phyloP scores from a whole-genome alignment of 257 asterid species.

The Solanum tarijense region DNA sequence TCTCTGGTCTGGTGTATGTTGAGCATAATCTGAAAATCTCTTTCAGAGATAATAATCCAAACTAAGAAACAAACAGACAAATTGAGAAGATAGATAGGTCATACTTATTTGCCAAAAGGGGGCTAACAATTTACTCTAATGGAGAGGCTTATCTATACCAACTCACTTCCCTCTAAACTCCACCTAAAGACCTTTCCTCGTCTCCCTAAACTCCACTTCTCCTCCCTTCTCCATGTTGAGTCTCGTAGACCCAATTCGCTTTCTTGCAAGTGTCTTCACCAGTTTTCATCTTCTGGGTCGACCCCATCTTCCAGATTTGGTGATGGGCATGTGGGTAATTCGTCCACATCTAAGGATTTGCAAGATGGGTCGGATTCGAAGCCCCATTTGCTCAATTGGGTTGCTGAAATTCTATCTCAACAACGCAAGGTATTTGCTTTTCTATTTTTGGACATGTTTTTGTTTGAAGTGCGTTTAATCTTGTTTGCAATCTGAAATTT shows the following conservation, averaged over 20 bases:
- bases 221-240: conserved; percentile 7
- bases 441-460: neutral
- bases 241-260: conserved; percentile 19
- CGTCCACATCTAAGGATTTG: conserved; percentile 15
- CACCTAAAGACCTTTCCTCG: conserved; percentile 18
- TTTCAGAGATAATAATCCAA: neutral
- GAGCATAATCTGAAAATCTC: neutral
- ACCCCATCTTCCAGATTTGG: neutral
- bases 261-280: conserved; percentile 23
- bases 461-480: neutral
- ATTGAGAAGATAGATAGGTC: neutral
- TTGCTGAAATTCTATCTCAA: conserved; percentile 14
- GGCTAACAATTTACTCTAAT: conserved; percentile 6
- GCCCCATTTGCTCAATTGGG: conserved; percentile 21
- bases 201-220: conserved; percentile 26
- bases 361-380: conserved; percentile 21
- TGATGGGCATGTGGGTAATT: conserved; percentile 7
- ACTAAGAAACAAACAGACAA: neutral
- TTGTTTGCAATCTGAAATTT: neutral
- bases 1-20: neutral
- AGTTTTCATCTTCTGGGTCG: conserved; percentile 11
- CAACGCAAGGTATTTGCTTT: conserved; percentile 34
- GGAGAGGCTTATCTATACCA: conserved; percentile 65
- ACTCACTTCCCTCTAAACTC: conserved; percentile 38
- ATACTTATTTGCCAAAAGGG: neutral